Percentiles rank a stretch among this genome's conserved stretches.
Evolutionary conservation across 345 rosid genomes (phyloP).

Genomic region (Lepidium aucheri): DNA sequence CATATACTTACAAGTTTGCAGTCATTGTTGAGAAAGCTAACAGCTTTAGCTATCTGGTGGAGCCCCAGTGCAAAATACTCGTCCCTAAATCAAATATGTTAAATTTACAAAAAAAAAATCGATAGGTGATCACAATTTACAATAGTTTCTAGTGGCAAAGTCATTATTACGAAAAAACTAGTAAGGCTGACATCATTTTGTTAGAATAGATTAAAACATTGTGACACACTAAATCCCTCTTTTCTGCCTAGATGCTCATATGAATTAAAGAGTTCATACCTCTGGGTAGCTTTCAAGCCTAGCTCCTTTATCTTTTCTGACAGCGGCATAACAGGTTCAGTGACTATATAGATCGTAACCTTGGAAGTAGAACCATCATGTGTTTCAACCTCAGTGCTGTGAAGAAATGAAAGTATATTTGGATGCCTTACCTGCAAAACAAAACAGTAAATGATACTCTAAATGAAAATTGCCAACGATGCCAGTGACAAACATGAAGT

Average conservation of each 20-base stretch:
- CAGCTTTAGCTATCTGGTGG: constrained; percentile 90
- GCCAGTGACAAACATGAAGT: background rate
- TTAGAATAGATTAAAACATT: background rate
- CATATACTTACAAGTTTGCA: constrained; percentile 81
- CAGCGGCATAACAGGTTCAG: constrained; percentile 96
- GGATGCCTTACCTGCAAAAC: constrained; percentile 91
- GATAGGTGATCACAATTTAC: background rate
- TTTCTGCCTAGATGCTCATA: constrained; percentile 1
- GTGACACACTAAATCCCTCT: background rate
- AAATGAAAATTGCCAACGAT: background rate
- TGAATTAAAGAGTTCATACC: constrained; percentile 36
- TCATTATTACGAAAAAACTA: background rate
- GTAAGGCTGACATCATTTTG: background rate
- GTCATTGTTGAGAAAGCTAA: constrained; percentile 96
- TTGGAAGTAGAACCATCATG: constrained; percentile 60
- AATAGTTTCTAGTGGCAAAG: background rate
- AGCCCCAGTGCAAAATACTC: constrained; percentile 96
- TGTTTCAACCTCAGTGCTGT: constrained; percentile 88
- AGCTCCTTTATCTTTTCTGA: constrained; percentile 96
- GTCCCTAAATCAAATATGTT: constrained; percentile 49
- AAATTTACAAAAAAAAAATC: background rate
- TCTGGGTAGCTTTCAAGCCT: constrained; percentile 77
- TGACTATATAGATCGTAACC: constrained; percentile 82
- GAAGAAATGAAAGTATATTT: constrained; percentile 82
- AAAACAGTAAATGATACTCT: background rate